These are phyloP conservation scores for Candida gigantensis DNA, from an alignment of 1,139 yeast species.

Conservation along the genomic window DNA sequence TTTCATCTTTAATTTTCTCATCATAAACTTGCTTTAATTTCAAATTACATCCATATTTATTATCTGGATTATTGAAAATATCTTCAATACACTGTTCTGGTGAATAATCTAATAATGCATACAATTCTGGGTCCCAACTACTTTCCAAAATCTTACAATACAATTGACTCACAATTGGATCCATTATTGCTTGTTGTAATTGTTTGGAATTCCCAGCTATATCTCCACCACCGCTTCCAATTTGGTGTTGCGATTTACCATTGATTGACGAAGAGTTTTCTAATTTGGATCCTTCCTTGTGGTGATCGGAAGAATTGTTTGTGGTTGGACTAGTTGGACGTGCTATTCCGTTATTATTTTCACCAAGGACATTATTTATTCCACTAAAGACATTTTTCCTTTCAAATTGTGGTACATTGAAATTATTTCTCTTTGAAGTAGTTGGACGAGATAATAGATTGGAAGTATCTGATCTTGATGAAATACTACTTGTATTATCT, in stretches of 20 bases:
- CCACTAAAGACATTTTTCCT: slow-evolving; percentile 42
- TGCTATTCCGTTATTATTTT: slow-evolving; percentile 9
- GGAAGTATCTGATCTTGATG: slow-evolving; percentile 8
- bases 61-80: slow-evolving; percentile 53
- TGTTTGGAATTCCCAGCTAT: background rate
- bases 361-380: slow-evolving; percentile 34
- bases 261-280: too few species aligned
- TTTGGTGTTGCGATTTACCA: background rate
- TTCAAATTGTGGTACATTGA: slow-evolving; percentile 42
- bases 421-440: slow-evolving; percentile 11
- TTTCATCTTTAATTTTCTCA: slow-evolving; percentile 10
- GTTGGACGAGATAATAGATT: slow-evolving; percentile 5
- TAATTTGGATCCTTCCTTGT: background rate
- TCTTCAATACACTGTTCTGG: slow-evolving; percentile 77
- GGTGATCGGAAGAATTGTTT: too few species aligned
- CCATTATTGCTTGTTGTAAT: slow-evolving; percentile 30
- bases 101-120: slow-evolving; percentile 56
- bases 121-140: slow-evolving; percentile 77
- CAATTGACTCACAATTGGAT: slow-evolving; percentile 54
- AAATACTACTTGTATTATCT: slow-evolving; percentile 21
- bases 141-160: slow-evolving; percentile 66
- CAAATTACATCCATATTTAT: slow-evolving; percentile 68
- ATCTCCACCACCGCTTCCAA: background rate
- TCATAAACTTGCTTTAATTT: slow-evolving; percentile 22
- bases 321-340: too few species aligned